Base-by-base conservation (phyloP, 306 rosid species). In the Mimosa pudica region DNA sequence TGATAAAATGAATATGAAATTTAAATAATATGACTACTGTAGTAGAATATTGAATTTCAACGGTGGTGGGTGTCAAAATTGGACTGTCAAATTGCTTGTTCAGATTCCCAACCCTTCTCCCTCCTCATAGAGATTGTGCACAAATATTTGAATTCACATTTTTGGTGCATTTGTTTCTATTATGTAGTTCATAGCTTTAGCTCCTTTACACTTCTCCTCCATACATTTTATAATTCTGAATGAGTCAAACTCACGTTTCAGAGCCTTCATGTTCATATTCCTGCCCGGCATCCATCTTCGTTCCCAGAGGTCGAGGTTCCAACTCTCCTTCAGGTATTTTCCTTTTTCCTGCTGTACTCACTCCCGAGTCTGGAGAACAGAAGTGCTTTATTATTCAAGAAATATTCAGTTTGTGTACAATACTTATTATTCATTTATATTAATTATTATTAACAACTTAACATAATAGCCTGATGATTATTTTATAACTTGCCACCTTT, bases 261-360 rank as follows among this genome's bases (percentile, higher is more conserved):
- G 98, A 81, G 86, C 84, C 94, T 94, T 73, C 91, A 83, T 89
- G 84, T 92, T 84, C 98, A 94, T 80, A 91, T 94, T 73, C 97
- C 97, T 83, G 88, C 92, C 54, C 90, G 94, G 0, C 93, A 91
- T 86, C 93, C 95, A n/a, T 91, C 91, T 77, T 87, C 97, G 60
- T 92, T 73, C 84, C 93, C 96, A 33, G 98, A 94, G 88, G 79
- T 94, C 79, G 98, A 94, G 89, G 86, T 94, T 75, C 97, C 95
- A 18, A 94, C 97, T 77, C 91, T 92, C 86, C 85, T 92, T 49
- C 98, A 94, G 98, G 98, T 94, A 89, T 77, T 45, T 45, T 51
- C 71, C 68, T n/a, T 35, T 66, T 71, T 71, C 80, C 54, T 78
- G 64, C 67, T 80, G 11, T 76, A 35, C 45, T 13, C 60, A 6